A percentile compares a stretch with the other conserved stretches of the same genome.
These are phyloP conservation scores for Thraustochytrium striatum DNA, from an alignment of 352 stramenopile genomes.

Conservation along the genomic window DNA sequence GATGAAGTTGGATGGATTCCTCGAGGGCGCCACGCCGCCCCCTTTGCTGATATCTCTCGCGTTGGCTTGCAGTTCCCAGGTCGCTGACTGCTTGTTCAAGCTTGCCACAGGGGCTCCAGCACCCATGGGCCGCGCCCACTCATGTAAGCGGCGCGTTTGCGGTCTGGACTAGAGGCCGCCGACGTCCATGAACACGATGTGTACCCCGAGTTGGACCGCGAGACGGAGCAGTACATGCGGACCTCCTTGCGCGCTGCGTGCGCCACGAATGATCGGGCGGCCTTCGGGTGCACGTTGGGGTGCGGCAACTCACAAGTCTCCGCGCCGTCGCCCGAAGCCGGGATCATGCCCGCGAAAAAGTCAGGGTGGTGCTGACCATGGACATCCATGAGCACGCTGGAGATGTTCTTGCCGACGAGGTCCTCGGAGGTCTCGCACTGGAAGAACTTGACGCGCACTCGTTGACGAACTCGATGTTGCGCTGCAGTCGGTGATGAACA, in stretches of 20 bases:
- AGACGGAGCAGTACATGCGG: background rate
- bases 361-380: background rate
- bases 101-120: too few species aligned
- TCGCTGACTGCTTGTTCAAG: too few species aligned
- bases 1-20: too few species aligned
- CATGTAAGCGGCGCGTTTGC: too few species aligned
- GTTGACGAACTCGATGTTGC: constrained; percentile 20
- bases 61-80: too few species aligned
- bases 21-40: too few species aligned
- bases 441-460: background rate
- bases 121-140: too few species aligned
- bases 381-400: background rate
- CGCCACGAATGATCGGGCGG: constrained; percentile 4
- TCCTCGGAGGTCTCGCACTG: background rate
- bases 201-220: background rate
- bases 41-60: too few species aligned
- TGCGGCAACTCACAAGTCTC: background rate
- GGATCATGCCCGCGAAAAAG: background rate
- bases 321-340: background rate
- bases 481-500: background rate
- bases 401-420: background rate
- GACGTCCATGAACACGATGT: constrained; percentile 10
- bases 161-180: too few species aligned
- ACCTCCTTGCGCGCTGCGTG: background rate
- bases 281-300: background rate